Evolutionary conservation across 345 rosid genomes (phyloP).

Genomic region (Aquilaria sinensis): DNA sequence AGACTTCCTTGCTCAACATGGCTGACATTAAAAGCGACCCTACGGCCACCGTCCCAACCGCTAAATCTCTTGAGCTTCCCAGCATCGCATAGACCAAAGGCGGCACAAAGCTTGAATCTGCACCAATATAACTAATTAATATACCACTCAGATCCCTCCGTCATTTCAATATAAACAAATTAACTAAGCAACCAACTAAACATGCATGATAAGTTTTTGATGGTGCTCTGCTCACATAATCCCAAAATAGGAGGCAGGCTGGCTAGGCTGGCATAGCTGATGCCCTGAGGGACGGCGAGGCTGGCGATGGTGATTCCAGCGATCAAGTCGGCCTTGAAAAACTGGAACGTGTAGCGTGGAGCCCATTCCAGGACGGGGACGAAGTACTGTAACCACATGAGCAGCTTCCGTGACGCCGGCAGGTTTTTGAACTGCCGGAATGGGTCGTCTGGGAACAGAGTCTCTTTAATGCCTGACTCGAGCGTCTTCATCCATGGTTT

Average conservation of each 20-base stretch:
- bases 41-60: constrained; percentile 92
- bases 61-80: constrained; percentile 93
- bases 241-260: constrained; percentile 93
- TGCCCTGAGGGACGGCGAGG: constrained; percentile 97
- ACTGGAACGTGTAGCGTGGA: constrained; percentile 70
- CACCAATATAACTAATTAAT: neutral
- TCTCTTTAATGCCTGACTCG: constrained; percentile 58
- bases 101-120: constrained; percentile 95
- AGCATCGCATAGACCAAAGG: constrained; percentile 91
- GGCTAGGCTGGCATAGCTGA: constrained; percentile 86
- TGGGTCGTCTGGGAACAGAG: constrained; percentile 92
- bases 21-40: constrained; percentile 68
- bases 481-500: constrained; percentile 71
- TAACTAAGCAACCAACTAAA: too few relatives aligned
- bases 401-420: constrained; percentile 34
- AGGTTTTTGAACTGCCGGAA: constrained; percentile 78
- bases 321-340: constrained; percentile 71
- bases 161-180: neutral
- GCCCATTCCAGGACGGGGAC: constrained; percentile 88
- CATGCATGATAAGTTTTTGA: neutral
- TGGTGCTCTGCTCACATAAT: constrained; percentile 46
- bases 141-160: too few relatives aligned
- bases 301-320: constrained; percentile 95
- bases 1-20: constrained; percentile 71
- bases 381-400: constrained; percentile 61